These are phyloP conservation scores for Pilaira anomala DNA, from an alignment of 192 early-diverging fungal species.

Conservation along the genomic window DNA sequence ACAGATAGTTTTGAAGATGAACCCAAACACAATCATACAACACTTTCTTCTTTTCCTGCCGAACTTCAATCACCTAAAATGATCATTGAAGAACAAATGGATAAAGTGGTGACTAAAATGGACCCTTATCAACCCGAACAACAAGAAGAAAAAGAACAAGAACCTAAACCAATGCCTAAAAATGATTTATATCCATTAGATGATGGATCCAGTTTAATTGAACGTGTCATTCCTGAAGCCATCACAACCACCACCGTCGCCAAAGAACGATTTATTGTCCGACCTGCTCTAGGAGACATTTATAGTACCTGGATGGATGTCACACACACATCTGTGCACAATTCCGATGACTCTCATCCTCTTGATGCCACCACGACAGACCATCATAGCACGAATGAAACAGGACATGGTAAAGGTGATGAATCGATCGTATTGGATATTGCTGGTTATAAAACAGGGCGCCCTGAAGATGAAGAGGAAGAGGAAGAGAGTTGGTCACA, in stretches of 20 bases:
- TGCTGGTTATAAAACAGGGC: no score
- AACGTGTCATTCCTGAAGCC: slow-evolving; percentile 28
- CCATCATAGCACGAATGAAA: slow-evolving; percentile 27
- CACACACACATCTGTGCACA: slow-evolving; percentile 16
- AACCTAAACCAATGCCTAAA: neutral
- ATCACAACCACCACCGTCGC: slow-evolving; percentile 34
- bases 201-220: slow-evolving; percentile 37
- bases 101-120: slow-evolving; percentile 36
- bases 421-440: slow-evolving; percentile 13
- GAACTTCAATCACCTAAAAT: slow-evolving; percentile 35
- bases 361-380: neutral
- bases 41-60: slow-evolving; percentile 17
- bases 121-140: slow-evolving; percentile 7
- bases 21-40: slow-evolving; percentile 28
- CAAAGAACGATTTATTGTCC: slow-evolving; percentile 37
- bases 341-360: neutral
- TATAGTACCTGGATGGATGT: slow-evolving; percentile 33
- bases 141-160: neutral
- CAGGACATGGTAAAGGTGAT: slow-evolving; percentile 26
- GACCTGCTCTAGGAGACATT: slow-evolving; percentile 31
- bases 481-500: neutral
- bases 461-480: slow-evolving; percentile 1
- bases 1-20: slow-evolving; percentile 24
- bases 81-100: slow-evolving; percentile 37
- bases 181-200: slow-evolving; percentile 26